These are phyloP conservation scores for Paraconiothyrium brasiliense DNA, from an alignment of 2,329 filamentous ascomycete species.

Conservation along the genomic window DNA sequence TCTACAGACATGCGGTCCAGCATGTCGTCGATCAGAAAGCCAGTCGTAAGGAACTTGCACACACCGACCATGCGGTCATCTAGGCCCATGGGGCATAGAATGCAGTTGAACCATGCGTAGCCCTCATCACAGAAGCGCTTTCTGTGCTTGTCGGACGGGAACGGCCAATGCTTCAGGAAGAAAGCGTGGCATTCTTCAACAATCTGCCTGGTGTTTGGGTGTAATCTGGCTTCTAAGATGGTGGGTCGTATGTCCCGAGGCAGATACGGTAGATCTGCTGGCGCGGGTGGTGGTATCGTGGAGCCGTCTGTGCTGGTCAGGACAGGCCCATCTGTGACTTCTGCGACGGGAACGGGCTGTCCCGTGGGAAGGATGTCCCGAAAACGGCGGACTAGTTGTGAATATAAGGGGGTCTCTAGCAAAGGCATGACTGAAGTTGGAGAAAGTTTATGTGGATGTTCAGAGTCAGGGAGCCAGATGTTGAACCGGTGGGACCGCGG, in stretches of 20 bases:
- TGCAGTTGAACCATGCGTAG: constrained; percentile 11
- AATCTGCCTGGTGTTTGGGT: constrained; percentile 1
- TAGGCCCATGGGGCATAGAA: background rate
- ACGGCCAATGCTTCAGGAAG: constrained; percentile 9
- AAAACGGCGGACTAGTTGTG: constrained; percentile 1
- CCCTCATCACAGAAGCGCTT: constrained; percentile 9
- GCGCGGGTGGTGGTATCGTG: constrained; percentile 7
- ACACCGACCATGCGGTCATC: constrained; percentile 8
- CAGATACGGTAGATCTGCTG: constrained; percentile 1
- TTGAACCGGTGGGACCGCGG: background rate
- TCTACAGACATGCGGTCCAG: constrained; percentile 11
- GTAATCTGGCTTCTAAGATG: constrained; percentile 5
- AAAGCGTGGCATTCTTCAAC: constrained; percentile 6
- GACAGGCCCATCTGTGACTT: background rate
- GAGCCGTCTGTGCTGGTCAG: constrained; percentile 5
- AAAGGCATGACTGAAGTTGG: background rate
- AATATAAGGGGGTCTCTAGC: constrained; percentile 4
- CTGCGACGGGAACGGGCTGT: background rate
- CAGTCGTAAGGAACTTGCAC: constrained; percentile 4
- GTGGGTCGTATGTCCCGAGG: constrained; percentile 6
- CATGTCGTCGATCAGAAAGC: constrained; percentile 10
- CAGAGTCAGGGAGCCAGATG: background rate
- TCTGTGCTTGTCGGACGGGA: constrained; percentile 7
- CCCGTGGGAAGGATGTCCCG: constrained; percentile 3
- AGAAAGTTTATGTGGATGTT: background rate